Base-by-base conservation (phyloP, 1,139 yeast species). In the Sugiyamaella pinicola region DNA sequence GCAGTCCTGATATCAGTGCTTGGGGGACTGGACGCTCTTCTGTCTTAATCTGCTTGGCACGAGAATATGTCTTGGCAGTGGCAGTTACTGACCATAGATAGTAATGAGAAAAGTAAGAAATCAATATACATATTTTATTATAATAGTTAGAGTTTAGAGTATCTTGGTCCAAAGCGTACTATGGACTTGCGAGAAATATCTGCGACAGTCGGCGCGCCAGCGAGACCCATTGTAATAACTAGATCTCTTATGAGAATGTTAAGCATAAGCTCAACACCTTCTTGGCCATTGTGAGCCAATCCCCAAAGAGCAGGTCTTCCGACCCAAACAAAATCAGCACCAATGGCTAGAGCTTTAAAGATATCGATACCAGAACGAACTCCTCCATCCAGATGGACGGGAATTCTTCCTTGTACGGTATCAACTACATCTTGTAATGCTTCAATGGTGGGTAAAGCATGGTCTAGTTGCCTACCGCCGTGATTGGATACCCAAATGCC, bases 291-390 rank as follows among this genome's bases (percentile, higher is more conserved):
- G 1, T 82, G 74, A 7, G 81, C 74, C 77, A 82, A 76, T n/a
- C 87, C 85, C 64, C 82, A 83, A 22, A 82, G 70, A 61, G 82
- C 82, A 0, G 87, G 85, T 56, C 87, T 70, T 5, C 87, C 87
- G 39, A 83, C 68, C 52, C 87, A 86, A 26, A 83, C 87, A 19
- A 84, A 86, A 55, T 79, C 80, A 9, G 87, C 87, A 3, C 87
- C 87, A n/a, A 83, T 69, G 56, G 85, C 81, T 13, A 83, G 67
- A 0, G 87, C 86, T 59, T 82, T 82, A 56, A 83, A 71, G 15
- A 83, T 69, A 65, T 83, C 87, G 4, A 82, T 75, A 9, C 85
- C 87, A 63, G 85, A 73, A 58, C 87, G 73, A 39, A 83, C 74
- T 24, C 87, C 87, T 28, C 87, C 87, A 63, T 83, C 87, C 45